Percentiles rank a stretch among this genome's conserved stretches.
These are phyloP conservation scores for Eucalyptus marginata DNA, from an alignment of 345 rosid genomes.

Conservation along the genomic window DNA sequence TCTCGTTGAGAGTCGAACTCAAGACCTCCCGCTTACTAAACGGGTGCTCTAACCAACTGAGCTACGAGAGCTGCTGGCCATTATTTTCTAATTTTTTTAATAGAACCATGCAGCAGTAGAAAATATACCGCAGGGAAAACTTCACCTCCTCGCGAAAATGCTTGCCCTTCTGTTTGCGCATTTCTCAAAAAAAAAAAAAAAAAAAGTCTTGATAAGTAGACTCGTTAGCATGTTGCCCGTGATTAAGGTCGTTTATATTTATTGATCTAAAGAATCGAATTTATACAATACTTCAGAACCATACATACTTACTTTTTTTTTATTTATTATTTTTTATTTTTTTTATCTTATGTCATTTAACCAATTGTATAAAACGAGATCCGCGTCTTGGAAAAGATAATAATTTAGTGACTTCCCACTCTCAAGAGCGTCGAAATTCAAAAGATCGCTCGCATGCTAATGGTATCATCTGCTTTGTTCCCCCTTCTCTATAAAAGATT, in stretches of 20 bases:
- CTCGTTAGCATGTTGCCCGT: no score
- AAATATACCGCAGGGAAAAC: background rate
- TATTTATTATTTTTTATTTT: no score
- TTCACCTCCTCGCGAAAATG: no score
- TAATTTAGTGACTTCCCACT: background rate
- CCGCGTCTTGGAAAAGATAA: accelerated
- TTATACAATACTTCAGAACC: background rate
- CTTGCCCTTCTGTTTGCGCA: no score
- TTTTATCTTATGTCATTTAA: background rate
- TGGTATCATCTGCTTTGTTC: background rate
- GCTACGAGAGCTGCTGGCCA: background rate
- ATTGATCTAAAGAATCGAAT: no score
- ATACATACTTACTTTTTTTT: no score
- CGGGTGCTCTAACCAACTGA: slow-evolving; percentile 47
- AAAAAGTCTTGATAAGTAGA: no score
- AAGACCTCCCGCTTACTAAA: slow-evolving; percentile 95
- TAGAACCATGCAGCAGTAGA: accelerated
- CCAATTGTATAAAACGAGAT: accelerated
- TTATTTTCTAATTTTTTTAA: accelerated
- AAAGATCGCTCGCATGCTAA: background rate
- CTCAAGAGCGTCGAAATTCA: accelerated
- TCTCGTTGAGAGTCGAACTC: slow-evolving; percentile 88
- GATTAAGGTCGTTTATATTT: background rate
- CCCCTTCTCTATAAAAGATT: background rate
- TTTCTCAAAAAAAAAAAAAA: no score